Percentiles rank a stretch among this genome's conserved stretches.
Conservation (phyloP, 257 asterid species). For the Linaria vulgaris region DNA sequence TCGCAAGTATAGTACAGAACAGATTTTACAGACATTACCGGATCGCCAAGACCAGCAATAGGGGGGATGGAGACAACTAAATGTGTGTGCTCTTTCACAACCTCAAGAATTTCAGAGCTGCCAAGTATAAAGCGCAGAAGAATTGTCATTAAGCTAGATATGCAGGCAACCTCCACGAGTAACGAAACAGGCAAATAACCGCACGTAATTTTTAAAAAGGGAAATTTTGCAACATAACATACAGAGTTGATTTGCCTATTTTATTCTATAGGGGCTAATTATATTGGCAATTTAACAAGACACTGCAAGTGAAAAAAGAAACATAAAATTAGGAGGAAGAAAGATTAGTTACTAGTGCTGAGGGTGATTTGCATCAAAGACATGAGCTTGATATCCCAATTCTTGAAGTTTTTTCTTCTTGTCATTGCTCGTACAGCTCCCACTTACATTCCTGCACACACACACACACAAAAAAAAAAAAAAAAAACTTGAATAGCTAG, state of each 20-base stretch:
- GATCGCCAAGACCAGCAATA: slow-evolving; percentile 62
- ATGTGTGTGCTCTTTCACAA: slow-evolving; percentile 61
- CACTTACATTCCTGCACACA: slow-evolving; percentile 65
- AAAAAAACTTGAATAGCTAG: slow-evolving; percentile 3
- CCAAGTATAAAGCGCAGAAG: slow-evolving; percentile 17
- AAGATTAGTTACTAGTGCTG: slow-evolving; percentile 33
- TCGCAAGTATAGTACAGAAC: background rate
- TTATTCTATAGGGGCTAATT: too few species aligned
- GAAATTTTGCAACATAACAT: too few species aligned
- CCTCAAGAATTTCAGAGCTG: slow-evolving; percentile 74
- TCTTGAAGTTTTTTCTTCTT: slow-evolving; percentile 60
- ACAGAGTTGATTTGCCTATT: too few species aligned
- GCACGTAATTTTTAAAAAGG: too few species aligned
- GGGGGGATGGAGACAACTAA: slow-evolving; percentile 79
- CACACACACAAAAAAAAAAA: background rate
- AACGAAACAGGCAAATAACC: too few species aligned
- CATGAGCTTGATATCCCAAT: slow-evolving; percentile 60
- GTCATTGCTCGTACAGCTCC: slow-evolving; percentile 66
- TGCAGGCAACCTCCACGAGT: too few species aligned
- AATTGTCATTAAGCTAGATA: background rate
- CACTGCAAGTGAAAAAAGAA: background rate
- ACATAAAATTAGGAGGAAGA: background rate
- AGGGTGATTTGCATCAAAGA: slow-evolving; percentile 66
- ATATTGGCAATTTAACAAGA: too few species aligned
- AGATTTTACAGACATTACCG: slow-evolving; percentile 42